phyloP scores from a whole-genome alignment of 179 eudicot genomes.

The Carnegiea gigantea region DNA sequence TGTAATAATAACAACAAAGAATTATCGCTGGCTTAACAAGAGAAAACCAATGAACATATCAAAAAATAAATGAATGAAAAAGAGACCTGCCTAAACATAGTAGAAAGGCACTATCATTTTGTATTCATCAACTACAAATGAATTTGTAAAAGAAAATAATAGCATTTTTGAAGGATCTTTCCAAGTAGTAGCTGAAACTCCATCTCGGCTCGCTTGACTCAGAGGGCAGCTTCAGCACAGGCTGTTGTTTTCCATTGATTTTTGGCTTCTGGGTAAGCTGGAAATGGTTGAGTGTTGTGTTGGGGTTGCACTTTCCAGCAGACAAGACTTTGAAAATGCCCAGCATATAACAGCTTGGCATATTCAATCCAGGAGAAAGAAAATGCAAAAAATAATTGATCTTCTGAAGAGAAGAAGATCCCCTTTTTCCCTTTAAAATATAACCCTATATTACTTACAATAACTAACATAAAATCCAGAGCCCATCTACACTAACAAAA shows the following conservation, averaged over 20 bases:
- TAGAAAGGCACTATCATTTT: background rate
- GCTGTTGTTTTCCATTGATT: background rate
- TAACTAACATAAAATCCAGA: constrained; percentile 21
- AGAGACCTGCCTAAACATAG: constrained; percentile 8
- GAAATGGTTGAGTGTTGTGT: constrained; percentile 4
- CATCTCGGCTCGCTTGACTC: background rate
- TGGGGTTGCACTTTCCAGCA: constrained; percentile 20
- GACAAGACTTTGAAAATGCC: constrained; percentile 12
- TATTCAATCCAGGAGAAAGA: constrained; percentile 12
- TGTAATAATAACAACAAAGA: background rate
- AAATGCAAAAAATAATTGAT: constrained; percentile 31
- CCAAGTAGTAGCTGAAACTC: background rate
- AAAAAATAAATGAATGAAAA: background rate
- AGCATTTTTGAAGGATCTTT: background rate
- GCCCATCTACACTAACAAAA: constrained; percentile 35
- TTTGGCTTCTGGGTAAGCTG: background rate
- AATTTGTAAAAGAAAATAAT: background rate
- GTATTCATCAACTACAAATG: background rate
- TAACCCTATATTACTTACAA: constrained; percentile 27
- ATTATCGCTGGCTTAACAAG: background rate
- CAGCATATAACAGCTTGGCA: constrained; percentile 22
- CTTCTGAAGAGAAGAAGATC: constrained; percentile 23
- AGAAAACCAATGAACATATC: background rate
- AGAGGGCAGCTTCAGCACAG: background rate
- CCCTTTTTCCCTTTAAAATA: constrained; percentile 13